Percentiles rank a stretch among this genome's conserved stretches.
Evolutionary conservation across 2,329 filamentous ascomycete species (phyloP).

Genomic region (Neocucurbitaria cava): DNA sequence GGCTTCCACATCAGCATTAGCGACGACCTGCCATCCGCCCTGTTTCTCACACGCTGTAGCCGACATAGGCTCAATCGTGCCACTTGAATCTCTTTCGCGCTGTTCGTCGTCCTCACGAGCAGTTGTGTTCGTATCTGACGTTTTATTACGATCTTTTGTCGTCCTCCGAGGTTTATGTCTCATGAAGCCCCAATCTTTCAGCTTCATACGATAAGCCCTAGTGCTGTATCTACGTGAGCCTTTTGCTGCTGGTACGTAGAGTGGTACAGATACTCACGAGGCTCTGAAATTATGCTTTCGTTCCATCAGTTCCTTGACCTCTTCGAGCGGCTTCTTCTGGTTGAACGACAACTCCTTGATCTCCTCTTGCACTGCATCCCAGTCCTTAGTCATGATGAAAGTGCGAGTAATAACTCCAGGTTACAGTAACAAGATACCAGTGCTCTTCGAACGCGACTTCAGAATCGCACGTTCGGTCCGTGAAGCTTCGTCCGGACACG

Average conservation of each 20-base stretch:
- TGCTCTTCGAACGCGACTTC: not conserved
- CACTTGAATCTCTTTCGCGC: conserved; percentile 10
- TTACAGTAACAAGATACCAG: not conserved
- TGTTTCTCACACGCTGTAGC: conserved; percentile 3
- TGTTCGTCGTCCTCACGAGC: conserved; percentile 5
- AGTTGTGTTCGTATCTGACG: not conserved
- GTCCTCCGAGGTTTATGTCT: conserved; percentile 26
- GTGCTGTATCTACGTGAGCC: conserved; percentile 28
- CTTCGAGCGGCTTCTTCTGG: conserved; percentile 42
- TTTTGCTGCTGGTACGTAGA: not conserved
- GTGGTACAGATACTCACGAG: conserved; percentile 33
- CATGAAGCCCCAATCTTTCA: conserved; percentile 46
- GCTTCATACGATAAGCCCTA: conserved; percentile 46
- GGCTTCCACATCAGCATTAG: conserved; percentile 1
- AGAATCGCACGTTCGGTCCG: not conserved
- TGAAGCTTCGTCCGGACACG: not conserved
- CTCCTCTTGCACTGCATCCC: conserved; percentile 35
- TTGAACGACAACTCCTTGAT: conserved; percentile 43
- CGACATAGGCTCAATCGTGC: conserved; percentile 5
- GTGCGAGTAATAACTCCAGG: not conserved
- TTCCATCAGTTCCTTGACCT: conserved; percentile 45
- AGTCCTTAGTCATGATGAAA: conserved; percentile 41
- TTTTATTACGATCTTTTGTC: conserved; percentile 3
- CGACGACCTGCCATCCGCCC: conserved; percentile 15
- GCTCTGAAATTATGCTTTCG: conserved; percentile 40